A percentile compares a stretch with the other conserved stretches of the same genome.
Conservation (phyloP, 2,329 filamentous ascomycete genomes). For the Aspergillus terreus region DNA sequence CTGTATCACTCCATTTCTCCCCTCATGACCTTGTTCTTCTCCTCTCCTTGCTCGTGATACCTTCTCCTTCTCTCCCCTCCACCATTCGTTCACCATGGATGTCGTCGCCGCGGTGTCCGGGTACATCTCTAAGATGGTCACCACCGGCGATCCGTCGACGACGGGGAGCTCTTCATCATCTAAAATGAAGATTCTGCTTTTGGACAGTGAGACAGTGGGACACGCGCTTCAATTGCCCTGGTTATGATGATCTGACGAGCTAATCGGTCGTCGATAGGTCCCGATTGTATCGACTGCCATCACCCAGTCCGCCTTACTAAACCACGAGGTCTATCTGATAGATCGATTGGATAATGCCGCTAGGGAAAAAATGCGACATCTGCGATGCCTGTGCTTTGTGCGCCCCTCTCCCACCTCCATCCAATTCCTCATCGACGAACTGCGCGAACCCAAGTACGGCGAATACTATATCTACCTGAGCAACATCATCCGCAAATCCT, state of each 20-base stretch:
- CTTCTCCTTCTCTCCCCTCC: background rate
- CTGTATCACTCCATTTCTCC: background rate
- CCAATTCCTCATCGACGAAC: slow-evolving; percentile 89
- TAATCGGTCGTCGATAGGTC: slow-evolving; percentile 50
- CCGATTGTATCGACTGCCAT: slow-evolving; percentile 91
- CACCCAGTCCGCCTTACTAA: slow-evolving; percentile 90
- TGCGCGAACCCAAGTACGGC: slow-evolving; percentile 93
- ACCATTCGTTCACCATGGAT: slow-evolving; percentile 64
- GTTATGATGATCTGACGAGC: slow-evolving; percentile 1
- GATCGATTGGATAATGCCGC: slow-evolving; percentile 87
- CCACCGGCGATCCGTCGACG: slow-evolving; percentile 65
- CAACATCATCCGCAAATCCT: slow-evolving; percentile 95
- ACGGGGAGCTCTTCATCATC: slow-evolving; percentile 60
- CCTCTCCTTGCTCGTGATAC: background rate
- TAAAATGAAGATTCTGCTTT: slow-evolving; percentile 97
- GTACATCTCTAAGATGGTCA: slow-evolving; percentile 96
- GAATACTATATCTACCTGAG: slow-evolving; percentile 98
- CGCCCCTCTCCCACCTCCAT: slow-evolving; percentile 90
- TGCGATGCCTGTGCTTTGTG: slow-evolving; percentile 89
- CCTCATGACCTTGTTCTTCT: background rate
- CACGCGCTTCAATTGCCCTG: slow-evolving; percentile 30
- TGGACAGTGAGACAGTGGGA: slow-evolving; percentile 85
- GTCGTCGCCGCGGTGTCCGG: slow-evolving; percentile 87
- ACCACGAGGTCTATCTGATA: slow-evolving; percentile 96
- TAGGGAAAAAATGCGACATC: slow-evolving; percentile 96